Conservation (phyloP, 2,329 filamentous ascomycete species). For the Rutstroemia sp. region DNA sequence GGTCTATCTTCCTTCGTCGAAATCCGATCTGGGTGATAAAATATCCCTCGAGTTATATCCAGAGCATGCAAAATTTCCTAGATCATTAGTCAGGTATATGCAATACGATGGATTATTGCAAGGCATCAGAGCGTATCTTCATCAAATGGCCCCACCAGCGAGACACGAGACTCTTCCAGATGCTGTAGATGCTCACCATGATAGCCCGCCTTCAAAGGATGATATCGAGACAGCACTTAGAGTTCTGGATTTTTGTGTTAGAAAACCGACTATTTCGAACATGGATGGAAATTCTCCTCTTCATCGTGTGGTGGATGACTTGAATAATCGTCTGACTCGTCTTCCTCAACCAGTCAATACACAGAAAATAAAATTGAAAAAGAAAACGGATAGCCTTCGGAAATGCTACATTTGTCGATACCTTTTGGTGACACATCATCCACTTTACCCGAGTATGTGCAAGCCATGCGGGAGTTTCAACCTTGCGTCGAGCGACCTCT, state of each 20-base stretch:
- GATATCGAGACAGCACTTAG: constrained; percentile 1
- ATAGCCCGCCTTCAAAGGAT: not conserved
- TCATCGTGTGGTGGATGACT: not conserved
- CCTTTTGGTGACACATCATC: constrained; percentile 1
- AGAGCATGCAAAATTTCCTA: constrained; percentile 1
- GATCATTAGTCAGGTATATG: no score
- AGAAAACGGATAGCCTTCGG: no score
- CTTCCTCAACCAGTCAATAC: not conserved
- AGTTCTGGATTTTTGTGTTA: not conserved
- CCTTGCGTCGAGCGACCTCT: constrained; percentile 12
- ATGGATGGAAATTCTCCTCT: not conserved
- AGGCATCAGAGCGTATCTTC: constrained; percentile 13
- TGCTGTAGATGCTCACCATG: not conserved
- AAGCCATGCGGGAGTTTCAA: constrained; percentile 16
- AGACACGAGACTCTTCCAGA: constrained; percentile 8
- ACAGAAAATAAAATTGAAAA: no score
- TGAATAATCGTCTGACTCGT: not conserved
- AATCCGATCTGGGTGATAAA: not conserved
- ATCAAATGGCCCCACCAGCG: constrained; percentile 4
- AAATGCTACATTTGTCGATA: not conserved
- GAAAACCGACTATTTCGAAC: not conserved
- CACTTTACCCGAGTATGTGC: constrained; percentile 13
- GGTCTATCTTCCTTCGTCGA: constrained; percentile 9
- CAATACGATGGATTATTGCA: constrained; percentile 5
- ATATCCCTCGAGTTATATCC: constrained; percentile 11